Conservation (phyloP, 176 grass and related monocot genomes). For the Avena eriantha region DNA sequence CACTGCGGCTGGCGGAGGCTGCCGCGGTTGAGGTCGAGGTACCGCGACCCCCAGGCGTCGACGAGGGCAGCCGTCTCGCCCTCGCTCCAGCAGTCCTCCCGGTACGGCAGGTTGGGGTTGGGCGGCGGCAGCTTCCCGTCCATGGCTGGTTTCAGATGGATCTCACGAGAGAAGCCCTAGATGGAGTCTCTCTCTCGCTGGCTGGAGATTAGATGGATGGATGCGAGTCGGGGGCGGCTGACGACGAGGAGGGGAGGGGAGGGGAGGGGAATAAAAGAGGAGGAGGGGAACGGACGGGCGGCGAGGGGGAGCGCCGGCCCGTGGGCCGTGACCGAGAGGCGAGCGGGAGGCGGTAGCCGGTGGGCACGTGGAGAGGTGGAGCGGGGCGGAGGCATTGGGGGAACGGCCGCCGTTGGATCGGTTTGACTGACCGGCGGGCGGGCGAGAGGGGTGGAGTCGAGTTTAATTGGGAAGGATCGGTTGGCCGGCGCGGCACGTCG, state of each 20-base stretch:
- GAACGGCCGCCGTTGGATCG: slow-evolving; percentile 87
- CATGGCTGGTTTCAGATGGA: slow-evolving; percentile 51
- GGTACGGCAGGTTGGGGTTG: slow-evolving; percentile 87
- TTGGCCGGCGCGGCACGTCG: slow-evolving; percentile 37
- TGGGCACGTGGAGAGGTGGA: slow-evolving; percentile 47
- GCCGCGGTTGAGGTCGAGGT: slow-evolving; percentile 87
- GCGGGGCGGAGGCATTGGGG: slow-evolving; percentile 41
- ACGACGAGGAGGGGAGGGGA: background rate
- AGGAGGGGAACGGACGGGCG: slow-evolving; percentile 32
- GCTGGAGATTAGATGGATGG: slow-evolving; percentile 23
- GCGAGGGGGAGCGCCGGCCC: slow-evolving; percentile 56
- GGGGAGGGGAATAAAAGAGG: slow-evolving; percentile 55
- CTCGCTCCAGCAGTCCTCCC: slow-evolving; percentile 99
- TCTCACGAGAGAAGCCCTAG: slow-evolving; percentile 26
- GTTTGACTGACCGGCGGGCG: slow-evolving; percentile 59
- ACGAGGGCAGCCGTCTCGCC: slow-evolving; percentile 93
- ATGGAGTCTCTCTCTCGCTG: background rate
- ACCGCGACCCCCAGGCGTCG: slow-evolving; percentile 90
- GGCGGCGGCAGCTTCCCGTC: slow-evolving; percentile 72
- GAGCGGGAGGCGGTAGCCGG: slow-evolving; percentile 51
- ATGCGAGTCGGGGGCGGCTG: slow-evolving; percentile 38
- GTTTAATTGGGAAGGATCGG: slow-evolving; percentile 27
- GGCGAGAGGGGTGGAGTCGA: background rate
- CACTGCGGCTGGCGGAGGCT: slow-evolving; percentile 99
- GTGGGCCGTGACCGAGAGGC: slow-evolving; percentile 55